Percentiles rank a stretch among this genome's conserved stretches.
Evolutionary conservation across 305 asterid species (phyloP).

Genomic region (Nicotiana rustica): DNA sequence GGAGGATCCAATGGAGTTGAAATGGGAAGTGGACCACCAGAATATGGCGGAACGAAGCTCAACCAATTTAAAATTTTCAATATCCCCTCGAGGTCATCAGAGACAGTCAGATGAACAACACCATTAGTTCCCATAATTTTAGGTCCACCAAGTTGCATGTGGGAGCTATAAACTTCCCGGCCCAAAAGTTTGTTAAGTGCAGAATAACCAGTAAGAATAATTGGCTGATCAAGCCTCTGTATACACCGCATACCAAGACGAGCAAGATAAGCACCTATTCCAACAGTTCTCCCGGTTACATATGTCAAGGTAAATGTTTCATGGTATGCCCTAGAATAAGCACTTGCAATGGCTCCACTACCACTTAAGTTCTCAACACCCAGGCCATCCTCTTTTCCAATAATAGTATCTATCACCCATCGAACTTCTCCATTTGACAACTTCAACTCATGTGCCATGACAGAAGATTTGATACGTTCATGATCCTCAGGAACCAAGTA

Average conservation of each 20-base stretch:
- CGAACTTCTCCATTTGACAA: slow-evolving; percentile 76
- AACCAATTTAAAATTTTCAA: slow-evolving; percentile 91
- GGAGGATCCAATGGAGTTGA: slow-evolving; percentile 77
- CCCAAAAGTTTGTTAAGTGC: slow-evolving; percentile 97
- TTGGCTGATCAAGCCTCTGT: slow-evolving; percentile 97
- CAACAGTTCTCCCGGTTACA: slow-evolving; percentile 96
- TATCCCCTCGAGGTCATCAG: slow-evolving; percentile 94
- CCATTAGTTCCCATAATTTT: slow-evolving; percentile 99
- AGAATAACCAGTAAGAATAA: slow-evolving; percentile 96
- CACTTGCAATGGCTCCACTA: slow-evolving; percentile 98
- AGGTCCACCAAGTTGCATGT: slow-evolving; percentile 99
- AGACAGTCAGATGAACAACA: slow-evolving; percentile 95
- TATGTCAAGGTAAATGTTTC: slow-evolving; percentile 94
- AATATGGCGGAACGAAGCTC: slow-evolving; percentile 84
- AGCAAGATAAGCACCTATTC: slow-evolving; percentile 97
- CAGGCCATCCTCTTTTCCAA: slow-evolving; percentile 89
- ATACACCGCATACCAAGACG: slow-evolving; percentile 99
- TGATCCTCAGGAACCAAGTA: slow-evolving; percentile 90
- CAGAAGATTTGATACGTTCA: slow-evolving; percentile 70
- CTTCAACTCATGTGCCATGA: slow-evolving; percentile 75
- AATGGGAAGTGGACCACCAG: slow-evolving; percentile 92
- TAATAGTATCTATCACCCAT: slow-evolving; percentile 89
- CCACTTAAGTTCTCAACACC: slow-evolving; percentile 96
- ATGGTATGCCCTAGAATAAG: slow-evolving; percentile 89
- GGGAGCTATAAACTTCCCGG: slow-evolving; percentile 97